phyloP scores from a whole-genome alignment of 306 rosid genomes.

The Fragaria ananassa region DNA sequence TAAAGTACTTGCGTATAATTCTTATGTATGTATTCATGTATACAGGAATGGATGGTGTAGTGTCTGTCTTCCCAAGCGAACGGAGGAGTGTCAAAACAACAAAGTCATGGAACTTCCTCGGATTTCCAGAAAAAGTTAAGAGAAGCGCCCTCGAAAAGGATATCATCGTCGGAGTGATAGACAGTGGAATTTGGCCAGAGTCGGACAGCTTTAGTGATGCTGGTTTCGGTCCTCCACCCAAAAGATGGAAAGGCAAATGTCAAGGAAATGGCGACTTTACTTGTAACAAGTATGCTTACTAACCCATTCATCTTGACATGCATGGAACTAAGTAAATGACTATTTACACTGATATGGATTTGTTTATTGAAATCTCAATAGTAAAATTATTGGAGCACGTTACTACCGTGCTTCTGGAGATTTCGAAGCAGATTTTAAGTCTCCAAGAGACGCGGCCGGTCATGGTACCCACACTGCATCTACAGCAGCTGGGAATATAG shows the following conservation, averaged over 20 bases:
- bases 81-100: constrained; percentile 26
- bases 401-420: background rate
- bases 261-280: constrained; percentile 27
- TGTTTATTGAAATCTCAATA: background rate
- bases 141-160: constrained; percentile 23
- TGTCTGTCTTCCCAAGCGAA: constrained; percentile 21
- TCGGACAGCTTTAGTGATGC: constrained; percentile 38
- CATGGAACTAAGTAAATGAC: background rate
- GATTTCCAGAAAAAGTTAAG: constrained; percentile 17
- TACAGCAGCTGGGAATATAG: constrained; percentile 43
- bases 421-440: constrained; percentile 23
- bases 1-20: background rate
- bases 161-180: constrained; percentile 38
- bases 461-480: constrained; percentile 59
- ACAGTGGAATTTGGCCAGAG: constrained; percentile 45
- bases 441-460: constrained; percentile 51
- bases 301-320: background rate
- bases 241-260: constrained; percentile 44
- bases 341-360: background rate
- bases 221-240: constrained; percentile 47
- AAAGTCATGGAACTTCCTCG: constrained; percentile 48
- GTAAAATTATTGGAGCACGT: constrained; percentile 35
- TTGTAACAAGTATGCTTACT: constrained; percentile 40
- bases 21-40: background rate
- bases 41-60: constrained; percentile 26